A percentile compares a stretch with the other conserved stretches of the same genome.
Conservation (phyloP, 2,329 filamentous ascomycete genomes). For the Venturiaceae sp. region DNA sequence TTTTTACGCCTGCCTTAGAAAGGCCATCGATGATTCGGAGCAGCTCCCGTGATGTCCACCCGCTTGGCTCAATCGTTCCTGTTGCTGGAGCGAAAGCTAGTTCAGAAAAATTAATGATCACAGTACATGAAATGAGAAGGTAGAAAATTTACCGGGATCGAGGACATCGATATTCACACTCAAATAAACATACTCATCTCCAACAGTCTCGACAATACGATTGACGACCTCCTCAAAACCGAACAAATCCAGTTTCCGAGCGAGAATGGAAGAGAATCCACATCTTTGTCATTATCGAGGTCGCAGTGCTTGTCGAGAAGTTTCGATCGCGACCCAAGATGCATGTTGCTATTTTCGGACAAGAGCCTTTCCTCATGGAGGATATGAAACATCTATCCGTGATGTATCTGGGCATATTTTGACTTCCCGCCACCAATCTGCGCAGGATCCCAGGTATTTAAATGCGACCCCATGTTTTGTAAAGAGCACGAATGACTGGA, state of each 20-base stretch:
- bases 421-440: too few species aligned
- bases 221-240: not conserved
- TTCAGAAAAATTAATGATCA: not conserved
- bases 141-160: not conserved
- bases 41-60: conserved; percentile 3
- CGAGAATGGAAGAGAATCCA: not conserved
- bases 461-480: too few species aligned
- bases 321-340: not conserved
- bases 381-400: not conserved
- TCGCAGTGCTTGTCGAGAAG: not conserved
- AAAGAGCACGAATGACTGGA: too few species aligned
- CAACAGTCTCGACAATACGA: not conserved
- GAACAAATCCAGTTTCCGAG: not conserved
- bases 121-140: not conserved
- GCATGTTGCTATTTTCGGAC: not conserved
- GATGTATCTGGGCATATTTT: not conserved
- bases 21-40: not conserved
- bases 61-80: not conserved
- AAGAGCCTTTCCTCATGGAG: not conserved
- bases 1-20: conserved; percentile 41
- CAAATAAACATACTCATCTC: not conserved
- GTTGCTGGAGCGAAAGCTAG: conserved; percentile 3
- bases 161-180: conserved; percentile 7
- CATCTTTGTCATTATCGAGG: not conserved
- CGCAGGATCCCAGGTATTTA: too few species aligned